Conservation (phyloP, 75 land plant genomes). For the Gnetum montanum region DNA sequence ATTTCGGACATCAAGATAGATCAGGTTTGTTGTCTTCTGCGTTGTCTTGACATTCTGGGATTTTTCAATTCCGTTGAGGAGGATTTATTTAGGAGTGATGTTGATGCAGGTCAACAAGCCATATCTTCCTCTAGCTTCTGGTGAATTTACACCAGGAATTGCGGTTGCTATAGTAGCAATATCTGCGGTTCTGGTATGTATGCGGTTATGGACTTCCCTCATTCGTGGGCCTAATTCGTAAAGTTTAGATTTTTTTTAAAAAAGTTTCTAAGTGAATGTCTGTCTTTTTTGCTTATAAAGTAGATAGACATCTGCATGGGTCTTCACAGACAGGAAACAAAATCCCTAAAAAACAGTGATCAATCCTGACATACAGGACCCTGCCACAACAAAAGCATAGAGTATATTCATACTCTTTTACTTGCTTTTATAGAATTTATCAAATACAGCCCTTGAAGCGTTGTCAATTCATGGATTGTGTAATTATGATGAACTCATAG, state of each 20-base stretch:
- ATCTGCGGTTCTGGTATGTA: conserved; percentile 71
- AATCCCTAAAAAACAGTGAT: too few species aligned
- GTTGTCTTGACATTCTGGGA: neutral
- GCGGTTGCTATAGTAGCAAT: conserved; percentile 45
- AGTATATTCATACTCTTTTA: too few species aligned
- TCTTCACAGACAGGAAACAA: too few species aligned
- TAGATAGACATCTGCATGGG: neutral
- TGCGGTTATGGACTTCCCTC: neutral
- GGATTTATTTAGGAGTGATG: conserved; percentile 7
- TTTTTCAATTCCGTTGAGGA: neutral
- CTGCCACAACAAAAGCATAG: too few species aligned
- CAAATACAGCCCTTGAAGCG: too few species aligned
- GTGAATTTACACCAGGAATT: conserved; percentile 74
- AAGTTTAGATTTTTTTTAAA: neutral
- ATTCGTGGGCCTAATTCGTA: neutral
- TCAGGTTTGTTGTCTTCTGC: conserved; percentile 39
- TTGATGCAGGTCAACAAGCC: conserved; percentile 98
- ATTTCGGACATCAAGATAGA: conserved; percentile 88
- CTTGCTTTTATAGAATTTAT: too few species aligned
- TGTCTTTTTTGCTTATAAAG: neutral
- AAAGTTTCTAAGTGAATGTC: neutral
- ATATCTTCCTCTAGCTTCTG: conserved; percentile 93
- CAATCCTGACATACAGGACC: too few species aligned
- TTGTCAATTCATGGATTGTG: too few species aligned
- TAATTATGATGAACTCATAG: too few species aligned